Evolutionary conservation across 805 yeast species (phyloP).

Genomic region (Kuraishia capsulata): DNA sequence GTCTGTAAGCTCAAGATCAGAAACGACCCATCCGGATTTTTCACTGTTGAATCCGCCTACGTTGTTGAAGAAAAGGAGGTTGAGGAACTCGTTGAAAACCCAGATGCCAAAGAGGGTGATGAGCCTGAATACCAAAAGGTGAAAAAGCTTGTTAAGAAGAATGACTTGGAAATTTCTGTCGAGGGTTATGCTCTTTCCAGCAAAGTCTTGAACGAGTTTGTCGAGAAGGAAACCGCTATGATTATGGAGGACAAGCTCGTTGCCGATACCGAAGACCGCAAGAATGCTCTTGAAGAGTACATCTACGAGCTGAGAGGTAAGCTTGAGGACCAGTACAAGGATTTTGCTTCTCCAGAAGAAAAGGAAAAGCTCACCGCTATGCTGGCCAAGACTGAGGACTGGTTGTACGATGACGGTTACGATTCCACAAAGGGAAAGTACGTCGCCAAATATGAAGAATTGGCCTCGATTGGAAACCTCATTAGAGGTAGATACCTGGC

Average conservation of each 20-base stretch:
- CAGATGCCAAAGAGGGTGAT: conserved; percentile 47
- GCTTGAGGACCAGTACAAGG: conserved; percentile 83
- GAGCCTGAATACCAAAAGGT: conserved; percentile 86
- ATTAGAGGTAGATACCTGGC: conserved; percentile 92
- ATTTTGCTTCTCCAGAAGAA: conserved; percentile 86
- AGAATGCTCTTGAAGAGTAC: conserved; percentile 97
- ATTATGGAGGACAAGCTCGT: conserved; percentile 89
- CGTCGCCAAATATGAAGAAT: conserved; percentile 96
- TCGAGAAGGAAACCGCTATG: conserved; percentile 82
- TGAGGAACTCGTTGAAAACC: conserved; percentile 76
- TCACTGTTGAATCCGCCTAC: conserved; percentile 89
- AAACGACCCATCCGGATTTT: conserved; percentile 95
- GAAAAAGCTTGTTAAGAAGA: conserved; percentile 90
- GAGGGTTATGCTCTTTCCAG: conserved; percentile 55
- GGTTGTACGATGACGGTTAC: conserved; percentile 97
- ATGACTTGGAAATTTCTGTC: conserved; percentile 56
- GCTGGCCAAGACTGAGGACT: conserved; percentile 86
- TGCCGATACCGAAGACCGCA: conserved; percentile 97
- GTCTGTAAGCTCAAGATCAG: conserved; percentile 91
- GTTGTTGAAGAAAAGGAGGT: conserved; percentile 86
- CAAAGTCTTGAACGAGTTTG: conserved; percentile 43
- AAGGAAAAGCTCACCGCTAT: conserved; percentile 66
- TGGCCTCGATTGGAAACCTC: conserved; percentile 88
- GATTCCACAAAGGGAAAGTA: conserved; percentile 95
- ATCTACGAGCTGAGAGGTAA: conserved; percentile 96